These are phyloP conservation scores for Flaveria robusta DNA, from an alignment of 129 eudicot genomes.

Conservation along the genomic window DNA sequence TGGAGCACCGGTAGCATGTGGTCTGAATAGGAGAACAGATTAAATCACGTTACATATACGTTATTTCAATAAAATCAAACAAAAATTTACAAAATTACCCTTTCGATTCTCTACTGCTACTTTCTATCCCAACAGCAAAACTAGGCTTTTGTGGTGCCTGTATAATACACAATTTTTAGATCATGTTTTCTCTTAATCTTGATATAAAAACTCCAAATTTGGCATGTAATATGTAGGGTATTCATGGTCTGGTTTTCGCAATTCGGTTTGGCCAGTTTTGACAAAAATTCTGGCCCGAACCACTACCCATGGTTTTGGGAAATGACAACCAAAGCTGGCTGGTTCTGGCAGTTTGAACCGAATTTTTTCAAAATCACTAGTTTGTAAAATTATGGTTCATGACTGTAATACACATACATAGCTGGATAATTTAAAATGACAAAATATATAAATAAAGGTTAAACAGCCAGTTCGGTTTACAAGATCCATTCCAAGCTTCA, in stretches of 20 bases:
- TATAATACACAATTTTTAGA: slow-evolving; percentile 22
- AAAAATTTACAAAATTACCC: slow-evolving; percentile 47
- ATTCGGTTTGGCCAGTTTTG: neutral
- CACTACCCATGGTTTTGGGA: neutral
- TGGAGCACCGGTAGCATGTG: slow-evolving; percentile 38
- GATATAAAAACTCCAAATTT: slow-evolving; percentile 17
- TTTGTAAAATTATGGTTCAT: neutral
- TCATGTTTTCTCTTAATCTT: neutral
- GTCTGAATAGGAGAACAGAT: slow-evolving; percentile 34
- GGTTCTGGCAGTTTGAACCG: neutral
- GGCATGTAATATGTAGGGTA: neutral
- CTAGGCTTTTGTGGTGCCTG: slow-evolving; percentile 60
- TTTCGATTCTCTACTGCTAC: slow-evolving; percentile 43
- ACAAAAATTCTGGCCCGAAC: neutral
- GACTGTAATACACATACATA: neutral
- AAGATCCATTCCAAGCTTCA: neutral
- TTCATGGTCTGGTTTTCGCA: neutral
- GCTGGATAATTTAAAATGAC: neutral
- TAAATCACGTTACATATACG: neutral
- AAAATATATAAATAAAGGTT: neutral
- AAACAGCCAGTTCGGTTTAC: neutral
- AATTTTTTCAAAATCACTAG: neutral
- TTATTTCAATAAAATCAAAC: slow-evolving; percentile 2
- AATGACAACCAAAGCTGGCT: neutral
- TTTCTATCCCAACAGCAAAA: slow-evolving; percentile 37